Conservation (phyloP, 148 eudicot genomes). For the Diospyros lotus region DNA sequence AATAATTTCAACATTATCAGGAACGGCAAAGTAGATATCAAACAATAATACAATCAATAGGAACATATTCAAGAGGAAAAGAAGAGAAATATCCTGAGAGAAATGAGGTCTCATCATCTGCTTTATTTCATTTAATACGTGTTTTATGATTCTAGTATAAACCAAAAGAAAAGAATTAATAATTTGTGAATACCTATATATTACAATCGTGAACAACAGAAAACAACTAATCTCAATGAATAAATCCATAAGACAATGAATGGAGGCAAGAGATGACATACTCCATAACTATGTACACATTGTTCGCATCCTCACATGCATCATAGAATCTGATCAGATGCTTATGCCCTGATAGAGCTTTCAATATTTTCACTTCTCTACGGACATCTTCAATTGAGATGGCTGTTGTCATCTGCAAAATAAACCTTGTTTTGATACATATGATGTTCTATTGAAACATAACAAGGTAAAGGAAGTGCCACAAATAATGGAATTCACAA, state of each 20-base stretch:
- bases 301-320: constrained; percentile 70
- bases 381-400: constrained; percentile 77
- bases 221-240: background rate
- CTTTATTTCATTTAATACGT: background rate
- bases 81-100: background rate
- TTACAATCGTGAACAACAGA: background rate
- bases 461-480: background rate
- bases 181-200: background rate
- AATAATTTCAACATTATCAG: background rate
- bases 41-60: background rate
- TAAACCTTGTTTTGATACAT: constrained; percentile 12
- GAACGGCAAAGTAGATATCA: background rate
- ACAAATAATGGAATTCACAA: background rate
- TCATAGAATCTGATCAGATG: constrained; percentile 64
- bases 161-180: background rate
- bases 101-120: background rate
- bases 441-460: background rate
- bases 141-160: no score
- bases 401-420: constrained; percentile 68
- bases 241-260: background rate
- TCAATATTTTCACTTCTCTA: constrained; percentile 65
- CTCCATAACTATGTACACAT: constrained; percentile 74
- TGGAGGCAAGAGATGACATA: constrained; percentile 30
- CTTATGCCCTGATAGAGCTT: constrained; percentile 61
- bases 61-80: background rate